Percentiles rank a stretch among this genome's conserved stretches.
phyloP scores from a whole-genome alignment of 2,329 filamentous ascomycete species.

The Coleophoma eucalyptorum region DNA sequence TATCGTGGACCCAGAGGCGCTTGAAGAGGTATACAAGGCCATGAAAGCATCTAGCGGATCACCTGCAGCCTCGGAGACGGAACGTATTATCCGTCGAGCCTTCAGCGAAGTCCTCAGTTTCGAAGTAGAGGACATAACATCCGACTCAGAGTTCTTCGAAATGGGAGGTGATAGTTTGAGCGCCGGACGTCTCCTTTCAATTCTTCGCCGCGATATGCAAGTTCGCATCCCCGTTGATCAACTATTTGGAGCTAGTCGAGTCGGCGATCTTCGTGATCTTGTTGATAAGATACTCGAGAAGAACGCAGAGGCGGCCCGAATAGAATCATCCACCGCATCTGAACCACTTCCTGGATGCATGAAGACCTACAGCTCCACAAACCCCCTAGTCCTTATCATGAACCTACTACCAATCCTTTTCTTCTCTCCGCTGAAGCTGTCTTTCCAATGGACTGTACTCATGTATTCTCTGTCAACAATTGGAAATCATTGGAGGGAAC shows the following conservation, averaged over 20 bases:
- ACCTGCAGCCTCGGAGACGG: slow-evolving; percentile 9
- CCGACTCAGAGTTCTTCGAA: slow-evolving; percentile 44
- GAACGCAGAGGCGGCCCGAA: slow-evolving; percentile 24
- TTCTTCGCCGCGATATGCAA: slow-evolving; percentile 44
- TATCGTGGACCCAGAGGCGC: not conserved
- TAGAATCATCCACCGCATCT: slow-evolving; percentile 42
- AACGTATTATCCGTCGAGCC: slow-evolving; percentile 36
- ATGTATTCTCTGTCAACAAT: slow-evolving; percentile 40
- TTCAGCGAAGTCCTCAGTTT: slow-evolving; percentile 43
- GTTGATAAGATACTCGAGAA: slow-evolving; percentile 1
- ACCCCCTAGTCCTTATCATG: slow-evolving; percentile 41
- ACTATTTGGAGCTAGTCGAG: slow-evolving; percentile 45
- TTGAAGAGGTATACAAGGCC: not conserved
- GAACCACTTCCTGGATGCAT: slow-evolving; percentile 38
- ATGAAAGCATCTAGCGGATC: not conserved
- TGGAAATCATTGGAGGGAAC: slow-evolving; percentile 35
- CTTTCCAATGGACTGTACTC: slow-evolving; percentile 49
- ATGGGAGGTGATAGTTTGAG: slow-evolving; percentile 51
- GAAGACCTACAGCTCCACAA: slow-evolving; percentile 44
- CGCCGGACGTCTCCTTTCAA: slow-evolving; percentile 47
- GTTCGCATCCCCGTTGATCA: slow-evolving; percentile 45
- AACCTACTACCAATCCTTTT: slow-evolving; percentile 47
- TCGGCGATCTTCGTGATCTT: slow-evolving; percentile 21
- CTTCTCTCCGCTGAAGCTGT: slow-evolving; percentile 46
- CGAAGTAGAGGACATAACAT: slow-evolving; percentile 32